phyloP scores from a whole-genome alignment of 2,329 filamentous ascomycete genomes.

The Paecilomyces sp. region DNA sequence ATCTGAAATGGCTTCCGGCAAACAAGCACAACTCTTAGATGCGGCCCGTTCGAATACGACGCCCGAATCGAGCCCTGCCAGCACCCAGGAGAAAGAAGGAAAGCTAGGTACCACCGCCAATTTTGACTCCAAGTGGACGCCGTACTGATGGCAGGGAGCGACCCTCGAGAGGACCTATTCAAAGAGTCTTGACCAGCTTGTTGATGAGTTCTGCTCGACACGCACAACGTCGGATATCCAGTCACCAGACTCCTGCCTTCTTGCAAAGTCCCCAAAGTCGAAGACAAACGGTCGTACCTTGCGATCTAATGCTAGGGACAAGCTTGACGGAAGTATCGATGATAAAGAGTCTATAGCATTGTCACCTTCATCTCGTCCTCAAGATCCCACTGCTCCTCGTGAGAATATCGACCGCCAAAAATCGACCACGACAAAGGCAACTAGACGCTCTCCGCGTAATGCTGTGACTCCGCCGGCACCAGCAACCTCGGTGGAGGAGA shows the following conservation, averaged over 20 bases:
- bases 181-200: slow-evolving; percentile 3
- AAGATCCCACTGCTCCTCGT: background rate
- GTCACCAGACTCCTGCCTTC: background rate
- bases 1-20: slow-evolving; percentile 20
- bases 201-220: slow-evolving; percentile 2
- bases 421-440: background rate
- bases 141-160: background rate
- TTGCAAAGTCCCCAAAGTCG: background rate
- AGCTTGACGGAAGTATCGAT: background rate
- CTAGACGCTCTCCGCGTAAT: background rate
- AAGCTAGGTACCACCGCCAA: slow-evolving; percentile 1
- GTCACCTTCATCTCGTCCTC: background rate
- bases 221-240: slow-evolving; percentile 1
- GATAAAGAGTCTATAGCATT: slow-evolving; percentile 11
- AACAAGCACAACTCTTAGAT: slow-evolving; percentile 22
- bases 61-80: slow-evolving; percentile 9
- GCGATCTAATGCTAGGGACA: background rate
- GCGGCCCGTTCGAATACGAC: slow-evolving; percentile 15
- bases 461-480: too few relatives aligned
- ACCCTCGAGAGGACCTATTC: background rate
- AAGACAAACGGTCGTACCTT: background rate
- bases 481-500: background rate
- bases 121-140: background rate
- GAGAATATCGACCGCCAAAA: background rate
- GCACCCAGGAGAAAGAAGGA: slow-evolving; percentile 1